Percentiles rank a stretch among this genome's conserved stretches.
Evolutionary conservation across 768 basidiomycete genomes (phyloP).

Genomic region (Boletus huronensis): DNA sequence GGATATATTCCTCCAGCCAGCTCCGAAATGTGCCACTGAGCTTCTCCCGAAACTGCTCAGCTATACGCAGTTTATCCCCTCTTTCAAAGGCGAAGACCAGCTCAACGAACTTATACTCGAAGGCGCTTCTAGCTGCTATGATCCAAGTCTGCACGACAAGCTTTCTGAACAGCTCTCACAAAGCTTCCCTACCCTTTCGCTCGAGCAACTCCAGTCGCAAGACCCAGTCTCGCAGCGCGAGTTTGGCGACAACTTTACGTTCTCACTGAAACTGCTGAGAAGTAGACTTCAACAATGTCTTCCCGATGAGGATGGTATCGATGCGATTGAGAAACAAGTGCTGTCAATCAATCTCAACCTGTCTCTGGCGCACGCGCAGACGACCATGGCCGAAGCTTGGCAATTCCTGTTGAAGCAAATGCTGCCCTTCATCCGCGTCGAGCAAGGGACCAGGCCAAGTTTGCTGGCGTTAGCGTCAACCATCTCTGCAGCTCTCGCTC

Average conservation of each 20-base stretch:
- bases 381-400: conserved; percentile 74
- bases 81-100: conserved; percentile 60
- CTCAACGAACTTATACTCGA: conserved; percentile 65
- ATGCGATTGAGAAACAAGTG: conserved; percentile 54
- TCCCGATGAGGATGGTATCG: conserved; percentile 37
- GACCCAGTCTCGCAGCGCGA: conserved; percentile 65
- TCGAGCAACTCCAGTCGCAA: conserved; percentile 63
- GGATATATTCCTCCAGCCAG: conserved; percentile 64
- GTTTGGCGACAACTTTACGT: conserved; percentile 78
- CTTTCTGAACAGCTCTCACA: conserved; percentile 47
- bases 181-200: conserved; percentile 55
- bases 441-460: conserved; percentile 50
- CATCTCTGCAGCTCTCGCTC: conserved; percentile 62
- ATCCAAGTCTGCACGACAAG: conserved; percentile 66
- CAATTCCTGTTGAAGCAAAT: conserved; percentile 63
- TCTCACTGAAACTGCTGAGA: conserved; percentile 57
- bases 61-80: conserved; percentile 51
- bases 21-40: conserved; percentile 35
- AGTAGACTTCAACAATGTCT: conserved; percentile 49
- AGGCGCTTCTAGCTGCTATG: conserved; percentile 67
- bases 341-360: conserved; percentile 83
- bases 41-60: conserved; percentile 53
- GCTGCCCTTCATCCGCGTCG: conserved; percentile 60
- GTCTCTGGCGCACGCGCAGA: conserved; percentile 78
- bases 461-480: conserved; percentile 57